Conservation (phyloP, 2,329 filamentous ascomycete species). For the Colletotrichum camelliae region DNA sequence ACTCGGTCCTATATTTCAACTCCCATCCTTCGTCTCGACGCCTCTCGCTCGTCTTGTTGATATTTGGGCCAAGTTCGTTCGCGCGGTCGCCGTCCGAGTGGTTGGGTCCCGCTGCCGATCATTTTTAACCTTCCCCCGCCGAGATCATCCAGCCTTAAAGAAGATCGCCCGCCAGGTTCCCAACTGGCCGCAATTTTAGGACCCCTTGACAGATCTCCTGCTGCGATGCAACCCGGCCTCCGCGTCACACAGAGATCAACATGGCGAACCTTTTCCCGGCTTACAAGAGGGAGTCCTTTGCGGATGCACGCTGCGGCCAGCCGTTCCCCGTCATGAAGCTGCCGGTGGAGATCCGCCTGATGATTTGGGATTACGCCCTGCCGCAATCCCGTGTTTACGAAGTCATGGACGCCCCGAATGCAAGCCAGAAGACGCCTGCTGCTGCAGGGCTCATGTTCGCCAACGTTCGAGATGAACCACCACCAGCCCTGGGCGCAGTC, state of each 20-base stretch:
- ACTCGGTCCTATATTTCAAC: conserved; percentile 18
- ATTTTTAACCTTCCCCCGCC: neutral
- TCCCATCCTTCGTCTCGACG: neutral
- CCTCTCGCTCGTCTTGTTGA: neutral
- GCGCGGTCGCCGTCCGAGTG: conserved; percentile 14
- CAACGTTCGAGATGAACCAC: conserved; percentile 49
- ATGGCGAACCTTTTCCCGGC: conserved; percentile 11
- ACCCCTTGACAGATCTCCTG: conserved; percentile 5
- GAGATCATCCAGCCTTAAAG: conserved; percentile 12
- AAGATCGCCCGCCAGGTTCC: conserved; percentile 16
- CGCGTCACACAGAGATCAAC: conserved; percentile 12
- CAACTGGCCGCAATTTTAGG: neutral
- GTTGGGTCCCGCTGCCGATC: conserved; percentile 1
- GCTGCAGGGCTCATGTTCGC: conserved; percentile 51
- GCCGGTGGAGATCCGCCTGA: conserved; percentile 49
- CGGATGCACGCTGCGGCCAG: neutral
- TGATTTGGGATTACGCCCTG: conserved; percentile 51
- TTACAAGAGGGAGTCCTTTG: neutral
- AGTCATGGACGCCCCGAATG: conserved; percentile 49
- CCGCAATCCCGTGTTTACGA: conserved; percentile 52
- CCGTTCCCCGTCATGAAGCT: conserved; percentile 31
- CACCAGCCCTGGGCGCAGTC: conserved; percentile 46
- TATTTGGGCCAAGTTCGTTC: neutral
- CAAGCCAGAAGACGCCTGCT: conserved; percentile 42
- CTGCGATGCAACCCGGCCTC: conserved; percentile 17